Percentiles rank a stretch among this genome's conserved stretches.
Conservation (phyloP, 805 yeast species). For the Lipomyces mesembrius region DNA sequence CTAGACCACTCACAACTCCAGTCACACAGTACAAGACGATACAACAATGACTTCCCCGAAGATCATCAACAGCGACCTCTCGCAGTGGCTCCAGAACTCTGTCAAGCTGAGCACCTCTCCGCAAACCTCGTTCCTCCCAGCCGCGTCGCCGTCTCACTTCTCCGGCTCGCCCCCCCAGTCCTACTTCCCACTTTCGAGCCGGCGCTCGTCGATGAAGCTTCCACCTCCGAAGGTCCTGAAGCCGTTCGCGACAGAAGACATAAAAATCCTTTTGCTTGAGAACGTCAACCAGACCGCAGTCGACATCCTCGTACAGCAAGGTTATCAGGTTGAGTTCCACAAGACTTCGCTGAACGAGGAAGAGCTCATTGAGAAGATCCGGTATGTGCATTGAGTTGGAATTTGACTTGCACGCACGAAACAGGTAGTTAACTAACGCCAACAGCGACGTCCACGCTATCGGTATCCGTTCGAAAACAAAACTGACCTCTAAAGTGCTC, state of each 20-base stretch:
- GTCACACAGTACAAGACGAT: neutral
- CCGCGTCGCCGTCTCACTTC: conserved; percentile 31
- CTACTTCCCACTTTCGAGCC: conserved; percentile 23
- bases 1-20: neutral
- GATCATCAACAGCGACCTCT: conserved; percentile 29
- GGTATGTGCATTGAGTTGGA: conserved; percentile 35
- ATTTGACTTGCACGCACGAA: neutral
- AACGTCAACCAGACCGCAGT: conserved; percentile 94
- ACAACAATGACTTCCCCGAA: conserved; percentile 30
- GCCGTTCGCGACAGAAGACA: conserved; percentile 94
- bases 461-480: conserved; percentile 97
- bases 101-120: conserved; percentile 37
- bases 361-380: conserved; percentile 90
- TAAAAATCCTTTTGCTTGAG: conserved; percentile 87
- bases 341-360: conserved; percentile 89
- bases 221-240: conserved; percentile 65
- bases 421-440: neutral
- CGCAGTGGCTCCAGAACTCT: conserved; percentile 29
- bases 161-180: conserved; percentile 36
- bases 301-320: conserved; percentile 81
- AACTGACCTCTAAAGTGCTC: conserved; percentile 76
- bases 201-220: conserved; percentile 33
- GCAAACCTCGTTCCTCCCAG: conserved; percentile 28
- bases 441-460: conserved; percentile 82
- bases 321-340: conserved; percentile 95